These are phyloP conservation scores for cucumber (Cucumis sativus) DNA, from an alignment of 306 rosid species.

Conservation along the genomic window DNA sequence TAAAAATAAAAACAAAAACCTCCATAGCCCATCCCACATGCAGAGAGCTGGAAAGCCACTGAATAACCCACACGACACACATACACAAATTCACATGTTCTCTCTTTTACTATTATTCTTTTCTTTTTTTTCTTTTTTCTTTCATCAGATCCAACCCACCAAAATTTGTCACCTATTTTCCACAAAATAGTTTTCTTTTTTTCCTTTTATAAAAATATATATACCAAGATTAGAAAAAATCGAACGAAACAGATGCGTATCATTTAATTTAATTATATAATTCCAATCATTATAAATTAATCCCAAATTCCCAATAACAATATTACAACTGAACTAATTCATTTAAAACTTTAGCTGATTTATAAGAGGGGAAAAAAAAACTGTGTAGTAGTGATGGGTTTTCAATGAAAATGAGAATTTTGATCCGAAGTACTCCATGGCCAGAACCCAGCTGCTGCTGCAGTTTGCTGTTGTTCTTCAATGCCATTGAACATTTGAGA, in stretches of 20 bases:
- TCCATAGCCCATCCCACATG: constrained; percentile 8
- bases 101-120: not conserved
- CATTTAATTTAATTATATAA: not conserved
- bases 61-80: not conserved
- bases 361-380: not conserved
- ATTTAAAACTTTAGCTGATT: not conserved
- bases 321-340: constrained; percentile 1
- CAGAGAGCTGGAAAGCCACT: constrained; percentile 8
- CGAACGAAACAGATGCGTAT: not conserved
- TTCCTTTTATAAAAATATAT: too few species aligned
- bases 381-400: not conserved
- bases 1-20: not conserved
- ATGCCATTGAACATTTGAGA: constrained; percentile 61
- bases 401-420: not conserved
- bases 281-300: not conserved
- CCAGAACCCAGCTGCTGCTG: constrained; percentile 35
- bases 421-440: constrained; percentile 31
- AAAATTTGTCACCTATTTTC: not conserved
- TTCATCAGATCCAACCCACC: not conserved
- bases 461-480: constrained; percentile 45
- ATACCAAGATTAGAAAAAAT: too few species aligned
- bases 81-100: not conserved
- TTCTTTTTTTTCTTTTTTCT: not conserved
- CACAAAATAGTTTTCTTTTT: not conserved
- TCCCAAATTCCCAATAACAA: constrained; percentile 2